Conservation (phyloP, 1,284 basidiomycete genomes). For the Leccinum angustisporum region DNA sequence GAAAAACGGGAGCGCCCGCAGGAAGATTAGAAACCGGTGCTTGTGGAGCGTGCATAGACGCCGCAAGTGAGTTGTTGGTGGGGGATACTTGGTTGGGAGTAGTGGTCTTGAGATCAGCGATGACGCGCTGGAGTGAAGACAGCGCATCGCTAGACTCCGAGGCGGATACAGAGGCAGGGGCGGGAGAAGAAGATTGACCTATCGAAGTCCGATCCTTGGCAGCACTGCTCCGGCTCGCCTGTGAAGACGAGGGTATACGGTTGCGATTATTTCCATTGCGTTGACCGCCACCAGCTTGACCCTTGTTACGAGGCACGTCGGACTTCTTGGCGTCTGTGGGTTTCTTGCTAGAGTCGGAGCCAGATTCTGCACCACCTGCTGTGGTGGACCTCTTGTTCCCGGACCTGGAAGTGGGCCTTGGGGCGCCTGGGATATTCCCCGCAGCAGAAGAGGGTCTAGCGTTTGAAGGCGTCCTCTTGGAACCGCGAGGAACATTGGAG, state of each 20-base stretch:
- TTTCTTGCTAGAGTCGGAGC: conserved; percentile 66
- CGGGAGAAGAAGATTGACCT: conserved; percentile 50
- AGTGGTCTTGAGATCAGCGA: conserved; percentile 78
- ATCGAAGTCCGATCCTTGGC: conserved; percentile 45
- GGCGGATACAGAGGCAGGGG: conserved; percentile 30
- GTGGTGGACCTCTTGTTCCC: conserved; percentile 57
- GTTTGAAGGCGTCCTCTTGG: conserved; percentile 57
- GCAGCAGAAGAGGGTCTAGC: conserved; percentile 49
- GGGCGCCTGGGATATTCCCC: conserved; percentile 42
- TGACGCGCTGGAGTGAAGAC: conserved; percentile 78
- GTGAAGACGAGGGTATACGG: conserved; percentile 52
- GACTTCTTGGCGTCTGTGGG: conserved; percentile 38
- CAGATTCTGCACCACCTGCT: conserved; percentile 54
- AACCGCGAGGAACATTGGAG: conserved; percentile 46
- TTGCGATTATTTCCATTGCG: conserved; percentile 52
- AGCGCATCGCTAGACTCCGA: conserved; percentile 70
- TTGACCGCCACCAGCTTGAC: conserved; percentile 46
- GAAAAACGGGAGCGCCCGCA: conserved; percentile 66
- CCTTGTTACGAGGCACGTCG: conserved; percentile 56
- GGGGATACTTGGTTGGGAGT: conserved; percentile 46
- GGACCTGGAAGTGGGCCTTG: conserved; percentile 59
- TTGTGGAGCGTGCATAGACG: conserved; percentile 47
- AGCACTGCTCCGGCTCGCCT: conserved; percentile 46
- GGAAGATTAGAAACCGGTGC: conserved; percentile 51
- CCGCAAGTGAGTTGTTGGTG: conserved; percentile 40